Conservation (phyloP, 441 rosid genomes). For the Gossypium gossypioides region DNA sequence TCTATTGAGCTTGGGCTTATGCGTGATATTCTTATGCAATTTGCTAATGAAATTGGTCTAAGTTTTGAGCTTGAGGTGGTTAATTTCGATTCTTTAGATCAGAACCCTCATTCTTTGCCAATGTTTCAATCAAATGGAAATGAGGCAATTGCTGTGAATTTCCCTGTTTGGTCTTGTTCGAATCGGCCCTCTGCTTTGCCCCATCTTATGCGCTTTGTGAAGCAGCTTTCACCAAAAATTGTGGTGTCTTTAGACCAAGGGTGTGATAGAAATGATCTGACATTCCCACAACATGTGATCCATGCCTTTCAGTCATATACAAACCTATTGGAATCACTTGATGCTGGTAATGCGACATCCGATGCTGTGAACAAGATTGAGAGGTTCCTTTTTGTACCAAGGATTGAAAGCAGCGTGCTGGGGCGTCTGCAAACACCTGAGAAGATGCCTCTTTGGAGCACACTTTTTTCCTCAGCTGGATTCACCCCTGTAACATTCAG, state of each 20-base stretch:
- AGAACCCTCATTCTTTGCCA: constrained; percentile 29
- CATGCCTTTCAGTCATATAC: constrained; percentile 42
- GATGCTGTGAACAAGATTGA: constrained; percentile 51
- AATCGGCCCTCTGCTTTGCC: constrained; percentile 41
- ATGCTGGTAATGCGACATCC: constrained; percentile 35
- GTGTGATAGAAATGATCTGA: constrained; percentile 39
- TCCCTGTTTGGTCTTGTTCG: constrained; percentile 40
- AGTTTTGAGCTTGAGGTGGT: constrained; percentile 51
- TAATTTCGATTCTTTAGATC: constrained; percentile 39
- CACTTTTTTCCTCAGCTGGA: constrained; percentile 36
- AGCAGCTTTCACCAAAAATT: constrained; percentile 55
- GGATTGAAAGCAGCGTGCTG: constrained; percentile 38
- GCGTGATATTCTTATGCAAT: constrained; percentile 43
- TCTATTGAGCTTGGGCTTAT: constrained; percentile 42
- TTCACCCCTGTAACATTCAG: constrained; percentile 49
- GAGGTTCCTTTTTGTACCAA: constrained; percentile 48
- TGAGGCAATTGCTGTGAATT: constrained; percentile 49
- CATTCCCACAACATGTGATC: constrained; percentile 44
- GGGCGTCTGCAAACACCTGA: constrained; percentile 36
- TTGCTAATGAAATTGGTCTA: constrained; percentile 45
- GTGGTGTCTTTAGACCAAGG: constrained; percentile 52
- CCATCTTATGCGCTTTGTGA: constrained; percentile 35
- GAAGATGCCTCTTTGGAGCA: constrained; percentile 38
- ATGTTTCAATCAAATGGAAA: constrained; percentile 26
- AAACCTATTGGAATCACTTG: constrained; percentile 51